Base-by-base conservation (phyloP, 2,329 filamentous ascomycete species). In the Penicillium brevicompactum region DNA sequence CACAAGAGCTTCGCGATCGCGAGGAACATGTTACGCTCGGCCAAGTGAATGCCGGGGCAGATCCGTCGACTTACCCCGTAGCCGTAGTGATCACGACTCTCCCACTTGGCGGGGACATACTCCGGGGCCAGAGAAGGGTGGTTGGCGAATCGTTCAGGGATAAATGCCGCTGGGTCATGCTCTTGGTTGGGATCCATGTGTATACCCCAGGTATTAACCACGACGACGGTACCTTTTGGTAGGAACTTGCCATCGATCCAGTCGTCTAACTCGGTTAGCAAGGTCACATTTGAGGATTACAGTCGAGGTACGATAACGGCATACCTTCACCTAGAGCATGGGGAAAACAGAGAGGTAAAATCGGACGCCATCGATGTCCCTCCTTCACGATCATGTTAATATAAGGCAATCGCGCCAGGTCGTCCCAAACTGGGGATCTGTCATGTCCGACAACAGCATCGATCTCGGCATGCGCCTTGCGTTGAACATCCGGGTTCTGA, bases 51-150 rank as follows among this genome's bases (percentile, higher is more conserved):
- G 2, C 31, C 31, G 13, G 31, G 31, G 31, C 31, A 34, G 13
- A 34, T 11, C 5, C 38, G 38, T 16, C 14, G 13, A 41, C n/a
- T 18, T 9, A 41, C 18, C 1, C 38, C 38, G n/a, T 41, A 41
- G 38, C 14, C 38, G 38, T 16, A 41, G 38, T 41, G 14, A 41
- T 41, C 38, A 10, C n/a, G 34, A 11, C 68, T 67, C 27, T 68
- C 54, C 66, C 73, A 41, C 74, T 63, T 3, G 69, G 58, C 37
- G 65, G 62, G 11, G 9, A 74, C 70, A 24, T 75, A 74, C 9
- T 75, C 69, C 1, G 66, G 67, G 3, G 76, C 73, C 0, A 74
- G 61, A 5, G 61, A 55, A 1, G 66, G 55, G 48, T 72, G 64
- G 21, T 67, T 40, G 2, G 60, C 57, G 46, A 65, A 74, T 7